Base-by-base conservation (phyloP, 306 rosid genomes). In the Crataegus laevigata region DNA sequence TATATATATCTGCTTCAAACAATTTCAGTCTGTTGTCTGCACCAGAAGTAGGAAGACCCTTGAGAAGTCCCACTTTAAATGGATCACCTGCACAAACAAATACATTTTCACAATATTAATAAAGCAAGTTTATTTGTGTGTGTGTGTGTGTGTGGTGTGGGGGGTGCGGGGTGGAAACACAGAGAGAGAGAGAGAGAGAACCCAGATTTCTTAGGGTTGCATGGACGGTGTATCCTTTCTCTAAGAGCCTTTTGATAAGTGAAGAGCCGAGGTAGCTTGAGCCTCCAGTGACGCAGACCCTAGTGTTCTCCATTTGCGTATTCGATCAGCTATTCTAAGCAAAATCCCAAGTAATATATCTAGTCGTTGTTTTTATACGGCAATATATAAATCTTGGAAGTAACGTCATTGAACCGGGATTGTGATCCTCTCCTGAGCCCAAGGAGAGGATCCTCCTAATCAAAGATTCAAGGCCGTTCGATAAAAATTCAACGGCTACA, bases 1-100 rank as follows among this genome's bases (percentile, higher is more conserved):
- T 69, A n/a, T 69, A 69, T 36, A 77, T 59, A 29, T 77, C 75
- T 2, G 62, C 75, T 77, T 77, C 40, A 24, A 77, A 42, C 75
- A 77, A 68, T 77, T 28, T 77, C 5, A 77, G 34, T 17, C 18
- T 62, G 30, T 11, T 30, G 4, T 62, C 29, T 61, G 76, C 81
- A 47, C 47, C 38, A 34, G 0, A 9, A 34, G 38, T 45, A 12
- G 60, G 61, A n/a, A 68, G 75, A 50, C 75, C 19, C 61, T 58
- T 77, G 1, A 77, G 75, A 69, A 57, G 69, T n/a, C 80, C 75
- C 36, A 43, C 51, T 34, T 68, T 68, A 58, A 26, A 11, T 17
- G 61, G 32, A 68, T 77, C 75, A 19, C 75, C 80, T 28, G 66
- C 70, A 66, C 9, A 26, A 29, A 24, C 3, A 22, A n/a, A n/a